Evolutionary conservation across 2,329 filamentous ascomycete genomes (phyloP).

Genomic region (Penicillium verrucosum): DNA sequence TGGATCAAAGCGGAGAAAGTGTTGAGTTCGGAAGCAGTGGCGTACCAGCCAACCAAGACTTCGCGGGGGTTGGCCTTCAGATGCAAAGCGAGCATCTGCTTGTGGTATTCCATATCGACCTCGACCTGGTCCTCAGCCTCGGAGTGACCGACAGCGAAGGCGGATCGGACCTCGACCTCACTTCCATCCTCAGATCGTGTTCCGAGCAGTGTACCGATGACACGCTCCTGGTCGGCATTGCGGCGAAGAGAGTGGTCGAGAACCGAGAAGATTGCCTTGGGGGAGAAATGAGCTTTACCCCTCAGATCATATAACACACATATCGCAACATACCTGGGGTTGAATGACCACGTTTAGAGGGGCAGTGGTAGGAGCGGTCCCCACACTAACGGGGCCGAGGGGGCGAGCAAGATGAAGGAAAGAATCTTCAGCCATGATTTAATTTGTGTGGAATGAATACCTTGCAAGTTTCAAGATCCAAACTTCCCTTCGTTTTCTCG

Average conservation of each 20-base stretch:
- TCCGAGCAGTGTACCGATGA: slow-evolving; percentile 93
- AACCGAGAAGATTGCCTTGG: slow-evolving; percentile 61
- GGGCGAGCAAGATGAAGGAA: slow-evolving; percentile 95
- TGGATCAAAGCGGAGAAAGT: slow-evolving; percentile 98
- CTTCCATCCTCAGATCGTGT: slow-evolving; percentile 93
- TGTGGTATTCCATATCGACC: slow-evolving; percentile 99
- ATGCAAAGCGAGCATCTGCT: slow-evolving; percentile 95
- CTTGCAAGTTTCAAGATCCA: slow-evolving; percentile 15
- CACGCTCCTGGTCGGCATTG: slow-evolving; percentile 86
- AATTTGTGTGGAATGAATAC: slow-evolving; percentile 31
- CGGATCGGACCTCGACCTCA: slow-evolving; percentile 92
- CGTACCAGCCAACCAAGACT: slow-evolving; percentile 96
- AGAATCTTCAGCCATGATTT: slow-evolving; percentile 82
- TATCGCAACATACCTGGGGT: slow-evolving; percentile 68
- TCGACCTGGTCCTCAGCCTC: slow-evolving; percentile 98
- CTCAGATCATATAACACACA: slow-evolving; percentile 3
- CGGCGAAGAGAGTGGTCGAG: slow-evolving; percentile 90
- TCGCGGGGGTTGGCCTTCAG: slow-evolving; percentile 93
- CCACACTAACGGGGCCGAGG: slow-evolving; percentile 74
- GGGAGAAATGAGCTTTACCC: slow-evolving; percentile 15
- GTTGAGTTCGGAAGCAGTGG: slow-evolving; percentile 93
- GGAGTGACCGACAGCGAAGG: slow-evolving; percentile 97
- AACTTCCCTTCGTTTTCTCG: slow-evolving; percentile 21
- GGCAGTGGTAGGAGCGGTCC: slow-evolving; percentile 79
- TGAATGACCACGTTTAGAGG: slow-evolving; percentile 93